These are phyloP conservation scores for Paratinospora sagittata DNA, from an alignment of 164 flowering plant genomes.

Conservation along the genomic window DNA sequence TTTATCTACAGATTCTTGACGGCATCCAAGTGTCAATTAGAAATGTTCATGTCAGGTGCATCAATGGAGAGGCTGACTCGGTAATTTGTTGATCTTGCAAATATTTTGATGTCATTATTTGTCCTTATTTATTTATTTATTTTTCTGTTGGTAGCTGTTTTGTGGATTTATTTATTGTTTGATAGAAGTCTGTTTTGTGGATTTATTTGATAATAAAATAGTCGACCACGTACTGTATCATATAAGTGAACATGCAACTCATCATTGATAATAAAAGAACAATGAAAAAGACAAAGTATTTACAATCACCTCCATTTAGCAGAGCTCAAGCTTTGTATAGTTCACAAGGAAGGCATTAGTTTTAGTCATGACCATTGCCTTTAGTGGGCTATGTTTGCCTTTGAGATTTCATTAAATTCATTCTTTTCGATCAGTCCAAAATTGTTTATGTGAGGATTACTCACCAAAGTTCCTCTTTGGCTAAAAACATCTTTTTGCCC, in stretches of 20 bases:
- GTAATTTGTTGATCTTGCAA: constrained; percentile 19
- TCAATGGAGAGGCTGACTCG: constrained; percentile 32
- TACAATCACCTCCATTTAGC: background rate
- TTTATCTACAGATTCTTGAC: constrained; percentile 61
- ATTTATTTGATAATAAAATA: no score
- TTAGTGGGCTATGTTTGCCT: background rate
- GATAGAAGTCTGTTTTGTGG: no score
- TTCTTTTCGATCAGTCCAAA: background rate
- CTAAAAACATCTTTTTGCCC: no score
- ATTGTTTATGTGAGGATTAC: no score
- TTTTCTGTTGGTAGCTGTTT: background rate
- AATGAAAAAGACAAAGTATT: background rate
- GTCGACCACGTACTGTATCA: no score
- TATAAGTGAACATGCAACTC: no score
- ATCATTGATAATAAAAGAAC: background rate
- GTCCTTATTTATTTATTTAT: background rate
- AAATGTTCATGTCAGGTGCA: constrained; percentile 57
- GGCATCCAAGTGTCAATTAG: constrained; percentile 74
- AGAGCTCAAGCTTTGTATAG: background rate
- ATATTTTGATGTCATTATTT: background rate
- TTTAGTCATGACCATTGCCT: background rate
- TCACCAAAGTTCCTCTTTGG: no score
- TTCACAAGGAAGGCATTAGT: background rate
- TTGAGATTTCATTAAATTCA: background rate
- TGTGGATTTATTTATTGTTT: no score